Conservation (phyloP, 192 early-diverging fungal species). For the Glomus cerebriforme region DNA sequence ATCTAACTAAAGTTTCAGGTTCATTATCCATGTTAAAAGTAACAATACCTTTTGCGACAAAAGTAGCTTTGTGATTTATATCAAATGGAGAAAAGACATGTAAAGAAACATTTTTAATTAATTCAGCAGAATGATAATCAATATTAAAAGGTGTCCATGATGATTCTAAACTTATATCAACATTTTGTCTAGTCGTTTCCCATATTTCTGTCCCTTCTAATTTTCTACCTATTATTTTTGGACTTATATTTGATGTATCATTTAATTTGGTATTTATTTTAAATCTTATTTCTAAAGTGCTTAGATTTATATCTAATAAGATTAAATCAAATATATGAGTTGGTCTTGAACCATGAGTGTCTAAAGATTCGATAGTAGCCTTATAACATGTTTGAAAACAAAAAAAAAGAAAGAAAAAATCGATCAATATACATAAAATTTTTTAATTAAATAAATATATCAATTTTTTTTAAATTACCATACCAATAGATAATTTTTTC, state of each 20-base stretch:
- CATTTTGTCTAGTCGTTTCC: conserved; percentile 22
- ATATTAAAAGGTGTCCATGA: background rate
- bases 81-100: conserved; percentile 28
- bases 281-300: background rate
- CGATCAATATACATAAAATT: background rate
- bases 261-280: conserved; percentile 14
- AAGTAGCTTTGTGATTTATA: conserved; percentile 15
- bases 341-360: conserved; percentile 11
- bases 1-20: background rate
- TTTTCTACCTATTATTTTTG: conserved; percentile 29
- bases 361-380: conserved; percentile 22
- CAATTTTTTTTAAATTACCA: background rate
- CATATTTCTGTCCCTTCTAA: conserved; percentile 7
- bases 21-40: conserved; percentile 9
- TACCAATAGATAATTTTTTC: conserved; percentile 25
- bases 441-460: background rate
- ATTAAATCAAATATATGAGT: conserved; percentile 29
- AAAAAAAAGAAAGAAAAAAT: no score
- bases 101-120: conserved; percentile 8
- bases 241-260: background rate
- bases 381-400: background rate
- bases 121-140: background rate
- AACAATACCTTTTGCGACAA: conserved; percentile 19
- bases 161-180: conserved; percentile 13
- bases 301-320: background rate